These are phyloP conservation scores for Neurospora sp. DNA, from an alignment of 495 filamentous ascomycete species.

Conservation along the genomic window DNA sequence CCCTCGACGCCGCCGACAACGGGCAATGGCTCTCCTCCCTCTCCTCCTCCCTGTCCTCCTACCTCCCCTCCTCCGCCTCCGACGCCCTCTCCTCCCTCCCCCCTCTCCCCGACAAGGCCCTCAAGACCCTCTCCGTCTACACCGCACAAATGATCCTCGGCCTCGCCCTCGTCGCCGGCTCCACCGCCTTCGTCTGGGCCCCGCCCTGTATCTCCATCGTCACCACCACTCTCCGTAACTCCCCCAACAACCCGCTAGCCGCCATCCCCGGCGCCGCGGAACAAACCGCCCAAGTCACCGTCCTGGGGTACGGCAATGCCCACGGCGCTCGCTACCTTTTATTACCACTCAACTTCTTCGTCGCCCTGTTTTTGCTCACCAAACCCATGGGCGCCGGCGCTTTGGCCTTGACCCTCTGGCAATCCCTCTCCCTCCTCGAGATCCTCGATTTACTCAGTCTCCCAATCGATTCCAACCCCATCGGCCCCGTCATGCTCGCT, in stretches of 20 bases:
- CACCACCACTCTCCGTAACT: slow-evolving; percentile 20
- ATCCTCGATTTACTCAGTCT: slow-evolving; percentile 73
- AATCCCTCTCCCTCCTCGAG: slow-evolving; percentile 80
- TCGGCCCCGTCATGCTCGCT: slow-evolving; percentile 77
- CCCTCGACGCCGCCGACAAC: slow-evolving; percentile 83
- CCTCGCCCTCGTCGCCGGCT: slow-evolving; percentile 56
- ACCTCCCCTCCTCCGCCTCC: slow-evolving; percentile 82
- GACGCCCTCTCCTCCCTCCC: slow-evolving; percentile 81
- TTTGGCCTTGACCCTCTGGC: slow-evolving; percentile 67
- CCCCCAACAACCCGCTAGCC: slow-evolving; percentile 11
- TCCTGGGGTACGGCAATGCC: slow-evolving; percentile 85
- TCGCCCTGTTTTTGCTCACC: slow-evolving; percentile 67
- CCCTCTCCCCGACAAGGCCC: slow-evolving; percentile 41
- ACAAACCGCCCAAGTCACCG: slow-evolving; percentile 50
- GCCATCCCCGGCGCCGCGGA: neutral
- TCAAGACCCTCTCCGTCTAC: slow-evolving; percentile 66
- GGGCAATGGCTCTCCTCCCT: slow-evolving; percentile 57
- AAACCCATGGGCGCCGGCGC: slow-evolving; percentile 92
- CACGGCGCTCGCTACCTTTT: slow-evolving; percentile 87
- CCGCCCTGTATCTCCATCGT: slow-evolving; percentile 64
- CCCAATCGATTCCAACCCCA: slow-evolving; percentile 41
- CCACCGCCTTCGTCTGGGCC: slow-evolving; percentile 60
- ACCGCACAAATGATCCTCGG: slow-evolving; percentile 69
- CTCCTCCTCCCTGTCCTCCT: slow-evolving; percentile 56
- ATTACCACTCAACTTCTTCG: slow-evolving; percentile 64